Evolutionary conservation across 202 grass and related monocot species (phyloP).

Genomic region (Setaria italica): DNA sequence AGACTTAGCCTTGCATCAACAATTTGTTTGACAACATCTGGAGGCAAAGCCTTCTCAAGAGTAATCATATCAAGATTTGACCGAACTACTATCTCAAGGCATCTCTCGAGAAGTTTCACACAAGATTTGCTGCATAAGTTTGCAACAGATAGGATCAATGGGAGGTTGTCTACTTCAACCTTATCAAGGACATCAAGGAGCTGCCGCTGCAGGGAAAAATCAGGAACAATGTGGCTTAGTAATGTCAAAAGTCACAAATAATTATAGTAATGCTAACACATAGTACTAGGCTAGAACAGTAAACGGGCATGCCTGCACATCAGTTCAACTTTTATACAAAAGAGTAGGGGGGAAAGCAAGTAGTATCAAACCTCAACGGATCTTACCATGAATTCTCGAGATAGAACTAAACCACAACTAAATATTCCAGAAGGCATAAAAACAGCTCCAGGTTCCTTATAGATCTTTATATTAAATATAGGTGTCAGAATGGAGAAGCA

Average conservation of each 20-base stretch:
- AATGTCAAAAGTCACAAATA: not conserved
- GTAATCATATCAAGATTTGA: conserved; percentile 77
- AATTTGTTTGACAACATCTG: conserved; percentile 68
- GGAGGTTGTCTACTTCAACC: conserved; percentile 74
- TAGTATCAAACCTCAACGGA: not conserved
- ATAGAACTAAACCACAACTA: not conserved
- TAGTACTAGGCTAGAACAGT: not conserved
- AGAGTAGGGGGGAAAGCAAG: not conserved
- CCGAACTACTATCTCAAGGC: conserved; percentile 66
- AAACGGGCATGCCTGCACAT: not conserved
- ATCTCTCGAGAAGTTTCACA: conserved; percentile 57
- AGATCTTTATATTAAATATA: not conserved
- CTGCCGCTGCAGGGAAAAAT: conserved; percentile 61
- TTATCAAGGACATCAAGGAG: conserved; percentile 89
- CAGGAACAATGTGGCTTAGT: not conserved
- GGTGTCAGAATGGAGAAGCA: not conserved
- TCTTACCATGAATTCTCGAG: conserved; percentile 20
- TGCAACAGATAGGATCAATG: conserved; percentile 72
- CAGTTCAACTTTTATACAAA: not conserved
- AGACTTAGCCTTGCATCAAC: conserved; percentile 56
- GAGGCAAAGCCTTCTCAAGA: conserved; percentile 72
- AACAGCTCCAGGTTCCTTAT: not conserved
- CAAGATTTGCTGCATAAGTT: conserved; percentile 73
- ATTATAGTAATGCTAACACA: not conserved
- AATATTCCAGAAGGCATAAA: not conserved